Conservation (phyloP, 164 flowering plant genomes). For the Echeveria elegans region DNA sequence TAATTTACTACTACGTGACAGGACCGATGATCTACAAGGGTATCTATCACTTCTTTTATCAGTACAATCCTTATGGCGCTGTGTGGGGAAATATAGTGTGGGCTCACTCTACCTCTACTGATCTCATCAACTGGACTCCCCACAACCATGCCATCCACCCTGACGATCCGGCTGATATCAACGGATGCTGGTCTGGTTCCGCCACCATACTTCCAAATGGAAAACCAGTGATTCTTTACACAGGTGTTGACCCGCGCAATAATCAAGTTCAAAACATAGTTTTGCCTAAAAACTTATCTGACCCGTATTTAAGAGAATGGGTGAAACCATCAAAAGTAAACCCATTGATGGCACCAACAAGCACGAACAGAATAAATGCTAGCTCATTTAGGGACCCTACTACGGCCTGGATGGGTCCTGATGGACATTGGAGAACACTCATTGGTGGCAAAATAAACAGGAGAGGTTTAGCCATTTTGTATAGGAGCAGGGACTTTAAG, state of each 20-base stretch:
- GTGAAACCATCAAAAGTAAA: constrained; percentile 21
- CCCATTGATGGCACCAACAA: constrained; percentile 27
- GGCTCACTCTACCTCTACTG: constrained; percentile 45
- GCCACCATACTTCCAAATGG: constrained; percentile 40
- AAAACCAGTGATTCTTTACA: constrained; percentile 40
- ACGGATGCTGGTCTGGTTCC: constrained; percentile 19
- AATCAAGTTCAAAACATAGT: constrained; percentile 41
- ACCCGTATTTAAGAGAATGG: constrained; percentile 42
- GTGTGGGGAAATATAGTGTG: constrained; percentile 44
- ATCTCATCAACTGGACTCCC: constrained; percentile 41
- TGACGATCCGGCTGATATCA: constrained; percentile 24
- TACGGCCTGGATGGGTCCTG: constrained; percentile 29
- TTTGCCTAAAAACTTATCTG: constrained; percentile 32
- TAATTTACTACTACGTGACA: not conserved
- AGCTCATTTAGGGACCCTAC: constrained; percentile 38
- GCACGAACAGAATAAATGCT: constrained; percentile 14
- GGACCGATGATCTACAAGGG: constrained; percentile 7
- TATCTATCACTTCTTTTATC: constrained; percentile 5
- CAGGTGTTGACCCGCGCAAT: constrained; percentile 23
- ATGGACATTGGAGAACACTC: constrained; percentile 13
- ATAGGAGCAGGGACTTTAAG: constrained; percentile 12
- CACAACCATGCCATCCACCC: constrained; percentile 30
- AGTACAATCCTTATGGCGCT: constrained; percentile 19
- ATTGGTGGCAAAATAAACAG: constrained; percentile 7
- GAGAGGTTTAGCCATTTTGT: constrained; percentile 10